Evolutionary conservation across 179 eudicot genomes (phyloP).

Genomic region (Kewa caespitosa): DNA sequence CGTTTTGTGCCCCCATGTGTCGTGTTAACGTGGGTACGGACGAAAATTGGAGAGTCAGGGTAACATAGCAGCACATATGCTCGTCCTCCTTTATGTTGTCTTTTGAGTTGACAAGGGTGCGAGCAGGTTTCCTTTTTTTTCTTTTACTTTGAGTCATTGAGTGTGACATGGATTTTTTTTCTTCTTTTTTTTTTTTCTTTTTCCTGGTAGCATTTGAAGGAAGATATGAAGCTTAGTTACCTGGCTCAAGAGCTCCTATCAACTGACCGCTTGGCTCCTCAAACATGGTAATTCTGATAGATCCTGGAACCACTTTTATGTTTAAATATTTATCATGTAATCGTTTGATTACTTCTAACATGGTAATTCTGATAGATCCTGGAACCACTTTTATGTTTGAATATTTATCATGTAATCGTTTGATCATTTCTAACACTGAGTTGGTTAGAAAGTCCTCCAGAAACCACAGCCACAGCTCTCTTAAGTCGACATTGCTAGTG

Average conservation of each 20-base stretch:
- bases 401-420: not conserved
- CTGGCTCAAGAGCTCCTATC: slow-evolving; percentile 93
- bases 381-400: not conserved
- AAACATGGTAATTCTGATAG: slow-evolving; percentile 69
- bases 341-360: too few relatives aligned
- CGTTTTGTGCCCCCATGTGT: too few relatives aligned
- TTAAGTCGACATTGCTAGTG: not conserved
- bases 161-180: slow-evolving; percentile 17
- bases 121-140: too few relatives aligned
- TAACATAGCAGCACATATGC: too few relatives aligned
- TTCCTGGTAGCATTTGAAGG: slow-evolving; percentile 77
- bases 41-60: too few relatives aligned
- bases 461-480: not conserved
- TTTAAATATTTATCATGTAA: not conserved
- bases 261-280: slow-evolving; percentile 95
- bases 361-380: slow-evolving; percentile 51
- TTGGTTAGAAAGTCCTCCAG: not conserved
- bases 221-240: slow-evolving; percentile 97
- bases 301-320: not conserved
- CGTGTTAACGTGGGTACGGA: too few relatives aligned
- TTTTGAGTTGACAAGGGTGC: too few relatives aligned
- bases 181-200: too few relatives aligned
- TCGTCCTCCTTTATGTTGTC: not conserved
- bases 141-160: not conserved
- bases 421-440: not conserved